Base-by-base conservation (phyloP, 2,329 filamentous ascomycete genomes). In the Arthrinium puccinioides region DNA sequence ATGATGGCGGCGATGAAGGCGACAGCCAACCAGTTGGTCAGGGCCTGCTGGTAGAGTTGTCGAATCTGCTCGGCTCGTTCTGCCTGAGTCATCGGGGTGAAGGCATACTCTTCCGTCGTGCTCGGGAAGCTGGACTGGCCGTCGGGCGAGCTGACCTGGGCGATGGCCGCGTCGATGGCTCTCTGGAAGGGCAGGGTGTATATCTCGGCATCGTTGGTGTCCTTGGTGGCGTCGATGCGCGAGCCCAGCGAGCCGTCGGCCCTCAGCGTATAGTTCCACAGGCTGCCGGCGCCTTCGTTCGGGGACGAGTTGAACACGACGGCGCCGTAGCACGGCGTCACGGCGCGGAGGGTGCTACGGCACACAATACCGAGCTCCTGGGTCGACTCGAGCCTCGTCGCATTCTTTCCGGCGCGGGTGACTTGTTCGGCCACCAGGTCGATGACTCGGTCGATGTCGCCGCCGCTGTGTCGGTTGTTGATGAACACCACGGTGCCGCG, bases 221-320 rank as follows among this genome's bases (percentile, higher is more conserved):
- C 59, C n/a, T 67, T 66, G 23, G 79, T 67, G 21, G 83, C 74
- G 45, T 82, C 70, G 43, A 94, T 79, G 38, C 72, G 74, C 7
- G 61, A 56, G 15, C 81, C 80, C 40, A 94, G 69, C 1, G 77
- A 69, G 24, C 82, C 82, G 54, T 95, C 89, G 3, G 79, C 79
- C 39, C 85, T 72, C 19, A 95, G 68, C 0, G 86, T 89, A 54
- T 95, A 96, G 60, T 92, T 94, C 89, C 89, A 95, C 30, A 74
- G 60, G 2, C 73, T 72, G 6, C 70, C 72, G 1, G 56, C 44
- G 9, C 86, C 86, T 61, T 92, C 81, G 2, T 61, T 70, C 0
- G 87, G 86, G 5, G 86, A 94, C 1, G 82, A 82, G 37, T 78
- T 68, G 62, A 94, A 90, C 5, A 83, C 76, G 2, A 84, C 74